A percentile compares a stretch with the other conserved stretches of the same genome.
Conservation (phyloP, 352 stramenopile genomes). For the Stephanocyclus meneghinianus region DNA sequence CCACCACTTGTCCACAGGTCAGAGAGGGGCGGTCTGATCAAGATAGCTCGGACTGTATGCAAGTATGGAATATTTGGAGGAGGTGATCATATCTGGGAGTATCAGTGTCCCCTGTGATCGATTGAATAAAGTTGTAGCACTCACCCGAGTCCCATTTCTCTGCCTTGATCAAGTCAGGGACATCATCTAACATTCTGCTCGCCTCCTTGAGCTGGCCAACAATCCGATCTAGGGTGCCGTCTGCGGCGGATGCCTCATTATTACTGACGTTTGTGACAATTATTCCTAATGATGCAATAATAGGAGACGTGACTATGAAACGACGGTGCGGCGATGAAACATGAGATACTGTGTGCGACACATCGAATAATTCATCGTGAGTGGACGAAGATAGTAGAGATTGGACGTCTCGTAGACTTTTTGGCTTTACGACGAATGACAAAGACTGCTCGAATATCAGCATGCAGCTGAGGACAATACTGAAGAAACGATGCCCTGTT, state of each 20-base stretch:
- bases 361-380: too few relatives aligned
- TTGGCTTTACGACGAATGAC: too few relatives aligned
- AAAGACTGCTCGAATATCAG: too few relatives aligned
- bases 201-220: conserved; percentile 59
- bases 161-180: conserved; percentile 76
- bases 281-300: conserved; percentile 18
- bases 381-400: too few relatives aligned
- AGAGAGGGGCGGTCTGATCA: conserved; percentile 73
- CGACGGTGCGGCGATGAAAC: background rate
- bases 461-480: too few relatives aligned
- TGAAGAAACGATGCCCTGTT: too few relatives aligned
- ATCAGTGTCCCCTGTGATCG: background rate
- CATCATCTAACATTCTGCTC: conserved; percentile 57
- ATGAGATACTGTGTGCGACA: too few relatives aligned
- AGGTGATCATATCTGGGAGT: background rate
- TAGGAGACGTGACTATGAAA: background rate
- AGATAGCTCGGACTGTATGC: conserved; percentile 60
- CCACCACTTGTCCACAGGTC: conserved; percentile 67
- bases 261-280: background rate
- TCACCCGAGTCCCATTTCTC: conserved; percentile 80
- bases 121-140: background rate
- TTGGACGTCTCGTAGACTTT: too few relatives aligned
- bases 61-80: conserved; percentile 5
- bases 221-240: conserved; percentile 17
- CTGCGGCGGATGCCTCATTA: conserved; percentile 27